These are phyloP conservation scores for Quercus lobata DNA, from an alignment of 331 rosid species.

Conservation along the genomic window DNA sequence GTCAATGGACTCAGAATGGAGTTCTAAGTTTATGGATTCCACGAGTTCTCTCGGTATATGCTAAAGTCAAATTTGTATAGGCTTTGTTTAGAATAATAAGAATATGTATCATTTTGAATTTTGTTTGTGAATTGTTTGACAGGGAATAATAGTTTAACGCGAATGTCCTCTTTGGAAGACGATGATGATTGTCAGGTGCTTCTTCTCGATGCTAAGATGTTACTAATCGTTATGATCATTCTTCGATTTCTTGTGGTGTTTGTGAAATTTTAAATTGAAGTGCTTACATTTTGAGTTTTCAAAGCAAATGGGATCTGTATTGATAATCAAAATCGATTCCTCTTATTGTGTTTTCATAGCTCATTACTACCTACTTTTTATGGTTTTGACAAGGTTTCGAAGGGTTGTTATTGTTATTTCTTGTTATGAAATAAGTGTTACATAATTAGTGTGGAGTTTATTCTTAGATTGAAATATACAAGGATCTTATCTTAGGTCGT, in stretches of 20 bases:
- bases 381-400: background rate
- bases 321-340: background rate
- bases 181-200: constrained; percentile 39
- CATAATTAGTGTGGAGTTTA: background rate
- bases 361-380: background rate
- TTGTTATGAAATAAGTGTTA: background rate
- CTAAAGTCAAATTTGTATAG: constrained; percentile 5
- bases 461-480: background rate
- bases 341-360: background rate
- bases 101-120: background rate
- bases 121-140: constrained; percentile 16
- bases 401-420: background rate
- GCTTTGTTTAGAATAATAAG: background rate
- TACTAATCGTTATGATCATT: background rate
- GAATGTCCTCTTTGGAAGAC: constrained; percentile 21
- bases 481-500: background rate
- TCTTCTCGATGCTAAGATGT: background rate
- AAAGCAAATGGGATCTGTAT: background rate
- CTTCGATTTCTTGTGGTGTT: background rate
- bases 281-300: background rate
- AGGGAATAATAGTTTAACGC: constrained; percentile 32
- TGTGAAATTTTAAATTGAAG: no score
- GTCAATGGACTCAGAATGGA: constrained; percentile 33
- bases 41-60: constrained; percentile 50
- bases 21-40: constrained; percentile 21